Conservation (phyloP, 2,329 filamentous ascomycete species). For the Phialocephala sp. region DNA sequence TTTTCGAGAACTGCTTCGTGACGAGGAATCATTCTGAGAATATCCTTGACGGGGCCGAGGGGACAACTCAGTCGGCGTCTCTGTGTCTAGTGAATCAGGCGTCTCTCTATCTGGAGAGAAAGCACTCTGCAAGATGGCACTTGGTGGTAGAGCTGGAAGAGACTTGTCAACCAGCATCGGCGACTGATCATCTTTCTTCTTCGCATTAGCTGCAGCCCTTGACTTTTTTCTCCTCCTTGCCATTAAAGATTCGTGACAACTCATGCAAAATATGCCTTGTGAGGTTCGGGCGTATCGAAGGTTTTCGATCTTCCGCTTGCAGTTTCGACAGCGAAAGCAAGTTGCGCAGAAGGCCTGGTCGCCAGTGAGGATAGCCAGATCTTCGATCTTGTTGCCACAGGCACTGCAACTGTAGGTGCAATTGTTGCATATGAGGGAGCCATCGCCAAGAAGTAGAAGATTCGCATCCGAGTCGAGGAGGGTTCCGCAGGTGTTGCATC, state of each 20-base stretch:
- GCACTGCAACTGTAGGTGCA: conserved; percentile 99
- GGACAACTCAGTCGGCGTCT: conserved; percentile 73
- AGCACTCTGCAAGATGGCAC: conserved; percentile 65
- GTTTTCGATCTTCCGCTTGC: conserved; percentile 98
- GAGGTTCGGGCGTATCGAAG: conserved; percentile 96
- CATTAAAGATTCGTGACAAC: conserved; percentile 96
- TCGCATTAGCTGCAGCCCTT: conserved; percentile 67
- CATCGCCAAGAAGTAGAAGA: conserved; percentile 93
- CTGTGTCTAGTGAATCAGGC: conserved; percentile 64
- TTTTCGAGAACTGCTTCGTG: conserved; percentile 56
- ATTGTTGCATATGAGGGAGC: conserved; percentile 98
- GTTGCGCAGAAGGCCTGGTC: conserved; percentile 98
- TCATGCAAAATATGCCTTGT: conserved; percentile 99
- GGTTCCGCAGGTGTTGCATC: conserved; percentile 93
- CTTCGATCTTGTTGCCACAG: conserved; percentile 97
- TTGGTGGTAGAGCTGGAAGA: conserved; percentile 85
- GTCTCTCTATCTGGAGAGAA: conserved; percentile 62
- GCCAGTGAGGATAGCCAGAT: conserved; percentile 94
- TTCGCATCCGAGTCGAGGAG: conserved; percentile 98
- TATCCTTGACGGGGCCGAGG: conserved; percentile 62
- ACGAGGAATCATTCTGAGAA: conserved; percentile 58
- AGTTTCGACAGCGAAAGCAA: conserved; percentile 97
- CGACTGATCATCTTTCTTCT: conserved; percentile 66
- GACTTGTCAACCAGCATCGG: conserved; percentile 87
- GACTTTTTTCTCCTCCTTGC: conserved; percentile 87